Evolutionary conservation across 495 filamentous ascomycete genomes (phyloP).

Genomic region (Xylaria bambusicola): DNA sequence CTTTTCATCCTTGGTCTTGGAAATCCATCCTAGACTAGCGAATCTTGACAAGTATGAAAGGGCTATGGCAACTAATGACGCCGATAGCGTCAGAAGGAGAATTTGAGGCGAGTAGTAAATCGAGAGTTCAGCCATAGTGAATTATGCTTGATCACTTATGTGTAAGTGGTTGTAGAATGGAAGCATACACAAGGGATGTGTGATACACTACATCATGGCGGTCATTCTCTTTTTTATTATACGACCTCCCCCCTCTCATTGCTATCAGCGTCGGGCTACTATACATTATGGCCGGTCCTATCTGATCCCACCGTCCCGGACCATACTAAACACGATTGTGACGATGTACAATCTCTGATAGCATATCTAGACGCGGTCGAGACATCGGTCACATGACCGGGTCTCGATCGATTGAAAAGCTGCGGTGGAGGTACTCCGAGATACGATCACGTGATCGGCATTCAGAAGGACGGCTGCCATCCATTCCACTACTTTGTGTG

Average conservation of each 20-base stretch:
- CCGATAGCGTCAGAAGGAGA: constrained; percentile 13
- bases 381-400: constrained; percentile 21
- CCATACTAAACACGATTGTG: neutral
- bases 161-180: neutral
- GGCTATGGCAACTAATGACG: constrained; percentile 13
- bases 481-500: neutral
- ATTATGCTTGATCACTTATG: neutral
- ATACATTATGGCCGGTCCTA: neutral
- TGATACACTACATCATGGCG: neutral
- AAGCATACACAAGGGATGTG: neutral
- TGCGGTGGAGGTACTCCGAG: constrained; percentile 4
- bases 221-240: constrained; percentile 11
- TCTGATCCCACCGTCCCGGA: neutral
- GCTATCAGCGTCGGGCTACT: neutral
- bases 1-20: constrained; percentile 13
- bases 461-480: neutral
- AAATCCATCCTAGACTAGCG: neutral
- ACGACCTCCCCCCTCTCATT: neutral
- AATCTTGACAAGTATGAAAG: constrained; percentile 10
- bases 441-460: constrained; percentile 21
- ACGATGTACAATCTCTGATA: neutral
- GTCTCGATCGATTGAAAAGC: neutral
- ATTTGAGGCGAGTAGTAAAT: constrained; percentile 16
- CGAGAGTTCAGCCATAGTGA: constrained; percentile 11
- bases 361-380: neutral